Base-by-base conservation (phyloP, 495 filamentous ascomycete genomes). In the Penicillium subrubescens region DNA sequence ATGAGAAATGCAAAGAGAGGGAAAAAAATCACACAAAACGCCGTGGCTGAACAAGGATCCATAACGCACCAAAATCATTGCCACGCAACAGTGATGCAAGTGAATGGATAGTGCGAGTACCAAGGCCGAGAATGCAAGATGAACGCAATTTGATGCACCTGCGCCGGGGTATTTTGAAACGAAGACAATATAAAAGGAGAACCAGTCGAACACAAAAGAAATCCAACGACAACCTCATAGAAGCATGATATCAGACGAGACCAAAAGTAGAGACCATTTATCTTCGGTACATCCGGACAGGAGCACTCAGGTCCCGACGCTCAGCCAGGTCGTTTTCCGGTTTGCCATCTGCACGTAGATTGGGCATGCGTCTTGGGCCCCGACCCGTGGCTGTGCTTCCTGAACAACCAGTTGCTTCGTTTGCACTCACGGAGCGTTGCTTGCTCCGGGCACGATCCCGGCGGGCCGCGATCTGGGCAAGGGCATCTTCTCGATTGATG, bases 381-480 rank as follows among this genome's bases (percentile, higher is more conserved):
- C 72, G 61, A 17, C 67, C 65, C 21, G 69, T 58, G 39, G 67
- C 65, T 23, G 72, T 69, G 4, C 67, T 69, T 37, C 71, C 70
- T 41, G 73, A 59, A 29, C 74, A 75, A 19, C 76, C 57, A 0
- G 70, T 65, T 33, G 71, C 70, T 60, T 82, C 79, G n/a, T 65
- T 75, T 21, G 74, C 74, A 55, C 80, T 82, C 12, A 73, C 75
- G 39, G 79, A 81, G 56, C 82, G 72, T 39, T 77, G 73, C 69
- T 81, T 78, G 60, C 76, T 84, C 62, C 77, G 78, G 3, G 83
- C 76, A 53, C 81, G 71, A 5, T 77, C 79, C 43, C 83, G 77
- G 37, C 83, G 72, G 14, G 80, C 81, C 35, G 81, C 67, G 57
- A 86, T 84, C 64, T 83, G 81, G 27, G 83, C 83, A 2, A 86